Evolutionary conservation across 2,329 filamentous ascomycete species (phyloP), one percentile per base, ranked within the genome.

Genomic region (Colletotrichum tofieldiae): DNA sequence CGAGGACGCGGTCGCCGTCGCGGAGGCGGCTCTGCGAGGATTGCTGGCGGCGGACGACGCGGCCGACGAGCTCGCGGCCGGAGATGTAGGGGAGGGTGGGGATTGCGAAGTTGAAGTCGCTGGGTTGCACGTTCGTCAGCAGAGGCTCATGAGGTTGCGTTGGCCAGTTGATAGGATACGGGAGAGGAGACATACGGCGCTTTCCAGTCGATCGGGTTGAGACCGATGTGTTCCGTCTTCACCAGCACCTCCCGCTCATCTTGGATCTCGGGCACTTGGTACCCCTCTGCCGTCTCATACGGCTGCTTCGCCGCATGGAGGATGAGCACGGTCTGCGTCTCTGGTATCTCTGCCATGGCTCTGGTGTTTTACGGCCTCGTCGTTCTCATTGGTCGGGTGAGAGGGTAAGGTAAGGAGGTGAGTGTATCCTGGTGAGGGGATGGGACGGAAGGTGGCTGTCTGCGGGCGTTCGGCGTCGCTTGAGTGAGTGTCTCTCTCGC

Each of bases 161-260:
- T 7, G 3, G 59, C 3, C 35, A 11, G 35, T 37, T 37, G 43
- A 9, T n/a, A 47, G 26, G 35, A 29, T 29, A 1, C 4, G 29
- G 26, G 18, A 11, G 20, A 7, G 35, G 20, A 47, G 14, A 85
- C 89, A 76, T 83, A 93, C 91, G 92, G 90, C 71, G 90, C 88
- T 83, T 93, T 93, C 90, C 90, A 93, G 78, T 94, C 93, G 67
- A 95, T 93, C 0, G 93, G 93, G 76, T 95, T 95, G 47, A 95
- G 82, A 0, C 93, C 93, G 75, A 94, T 91, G 16, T 89, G 88
- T 47, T 87, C 83, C 1, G 90, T 87, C 77, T 88, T 88, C n/a
- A 94, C 87, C 6, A 94, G 81, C 6, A 93, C 81, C 76, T 94
- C 90, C 54, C 76, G 73, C 7, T 76, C 76, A 82, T 82, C 79